Percentiles rank a stretch among this genome's conserved stretches.
Evolutionary conservation across 495 filamentous ascomycete genomes (phyloP).

Genomic region (Neurospora sp.): DNA sequence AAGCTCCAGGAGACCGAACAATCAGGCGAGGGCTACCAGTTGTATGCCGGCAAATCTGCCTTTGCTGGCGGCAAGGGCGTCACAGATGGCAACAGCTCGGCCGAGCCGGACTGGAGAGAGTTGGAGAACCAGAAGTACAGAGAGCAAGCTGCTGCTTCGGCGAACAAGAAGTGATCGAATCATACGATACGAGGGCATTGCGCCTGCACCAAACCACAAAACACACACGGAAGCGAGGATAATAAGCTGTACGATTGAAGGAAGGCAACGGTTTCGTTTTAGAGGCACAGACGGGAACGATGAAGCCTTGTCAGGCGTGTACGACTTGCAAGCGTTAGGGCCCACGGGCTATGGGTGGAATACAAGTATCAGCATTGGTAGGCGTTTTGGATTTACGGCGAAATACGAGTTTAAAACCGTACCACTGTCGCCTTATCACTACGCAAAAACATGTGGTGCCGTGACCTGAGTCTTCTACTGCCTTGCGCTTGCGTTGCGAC

Average conservation of each 20-base stretch:
- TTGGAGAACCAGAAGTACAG: conserved; percentile 45
- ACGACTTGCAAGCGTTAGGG: background rate
- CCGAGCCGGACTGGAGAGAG: conserved; percentile 44
- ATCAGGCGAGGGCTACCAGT: conserved; percentile 45
- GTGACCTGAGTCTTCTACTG: background rate
- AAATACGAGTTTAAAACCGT: background rate
- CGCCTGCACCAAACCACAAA: background rate
- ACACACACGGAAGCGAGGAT: background rate
- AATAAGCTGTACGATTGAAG: background rate
- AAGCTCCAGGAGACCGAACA: conserved; percentile 51
- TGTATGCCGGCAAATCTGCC: conserved; percentile 73
- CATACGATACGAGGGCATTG: background rate
- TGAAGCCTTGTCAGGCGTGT: background rate
- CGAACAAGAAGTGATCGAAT: conserved; percentile 10
- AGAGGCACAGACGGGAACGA: background rate
- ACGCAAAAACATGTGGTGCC: background rate
- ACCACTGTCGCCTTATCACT: background rate
- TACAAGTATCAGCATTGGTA: background rate
- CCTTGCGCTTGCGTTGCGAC: background rate
- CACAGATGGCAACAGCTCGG: conserved; percentile 43
- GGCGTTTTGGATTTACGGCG: background rate
- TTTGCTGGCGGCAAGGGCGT: conserved; percentile 44
- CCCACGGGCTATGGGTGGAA: background rate
- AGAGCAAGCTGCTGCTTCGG: conserved; percentile 17
- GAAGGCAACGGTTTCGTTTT: background rate